Base-by-base conservation (phyloP, 192 early-diverging fungal genomes). In the Glomus cerebriforme region DNA sequence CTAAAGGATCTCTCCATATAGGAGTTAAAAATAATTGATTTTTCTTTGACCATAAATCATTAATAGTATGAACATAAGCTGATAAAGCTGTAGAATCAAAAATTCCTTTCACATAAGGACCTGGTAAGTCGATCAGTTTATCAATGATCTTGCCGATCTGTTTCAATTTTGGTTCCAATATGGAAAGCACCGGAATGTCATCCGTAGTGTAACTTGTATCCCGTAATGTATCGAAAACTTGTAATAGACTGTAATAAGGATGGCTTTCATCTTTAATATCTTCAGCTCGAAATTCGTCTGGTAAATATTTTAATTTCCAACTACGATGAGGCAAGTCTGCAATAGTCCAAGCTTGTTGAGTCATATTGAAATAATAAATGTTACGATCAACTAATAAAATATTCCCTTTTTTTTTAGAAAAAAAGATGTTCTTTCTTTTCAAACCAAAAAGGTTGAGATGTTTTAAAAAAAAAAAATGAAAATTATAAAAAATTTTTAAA, bases 281-380 rank as follows among this genome's bases (percentile, higher is more conserved):
- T 19, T 37, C 15, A 6, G 66, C 66, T 3, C 66, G 66, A 68
- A 68, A 68, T 68, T 68, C 66, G n/a, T 68, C 66, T 39, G 66
- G 66, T 68, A 68, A 68, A 68, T 68, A 68, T 37, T 68, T 68
- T 68, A 68, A 68, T n/a, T 68, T 68, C 66, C 66, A 68, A n/a
- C 32, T 31, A 39, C 66, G 66, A 35, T 68, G 66, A 35, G 66
- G 66, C 35, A 68, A 37, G 66, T 68, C 66, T 3, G 66, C 66
- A 10, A 68, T 68, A 37, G 66, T 68, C 66, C 66, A 68, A 37
- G 66, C 66, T 39, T 68, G 66, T 39, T 68, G 66, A n/a, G 66
- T 39, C 66, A 68, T 68, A n/a, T n/a, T 68, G 0, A 34, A 37
- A 62, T 2, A 62, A 24, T 22, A 62, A n/a, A 22, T 31, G 27